phyloP scores from a whole-genome alignment of 2,329 filamentous ascomycete species.

The Ploettnerulaceae sp. region DNA sequence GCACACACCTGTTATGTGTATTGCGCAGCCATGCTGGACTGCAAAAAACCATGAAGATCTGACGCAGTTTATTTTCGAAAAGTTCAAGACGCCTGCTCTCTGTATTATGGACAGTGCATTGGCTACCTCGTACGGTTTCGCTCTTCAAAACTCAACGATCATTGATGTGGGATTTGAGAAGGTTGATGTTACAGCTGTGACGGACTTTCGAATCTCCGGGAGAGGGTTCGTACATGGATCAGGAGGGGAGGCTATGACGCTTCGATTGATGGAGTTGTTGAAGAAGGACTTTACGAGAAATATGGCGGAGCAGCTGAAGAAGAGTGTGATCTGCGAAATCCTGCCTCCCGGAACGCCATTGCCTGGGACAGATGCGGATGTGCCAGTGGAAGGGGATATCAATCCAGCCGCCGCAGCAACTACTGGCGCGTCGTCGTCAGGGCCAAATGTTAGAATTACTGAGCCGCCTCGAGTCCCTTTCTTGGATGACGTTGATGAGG shows the following conservation, averaged over 20 bases:
- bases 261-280: conserved; percentile 64
- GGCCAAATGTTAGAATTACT: conserved; percentile 32
- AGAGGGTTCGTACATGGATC: conserved; percentile 58
- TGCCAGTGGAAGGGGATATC: conserved; percentile 36
- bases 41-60: conserved; percentile 81
- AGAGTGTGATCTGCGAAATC: conserved; percentile 61
- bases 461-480: conserved; percentile 26
- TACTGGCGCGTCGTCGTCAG: conserved; percentile 33
- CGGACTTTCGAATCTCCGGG: conserved; percentile 71
- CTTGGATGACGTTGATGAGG: conserved; percentile 34
- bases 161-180: conserved; percentile 91
- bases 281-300: conserved; percentile 56
- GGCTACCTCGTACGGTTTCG: conserved; percentile 80
- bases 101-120: conserved; percentile 85
- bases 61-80: conserved; percentile 93
- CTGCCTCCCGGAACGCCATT: conserved; percentile 49
- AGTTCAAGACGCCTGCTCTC: conserved; percentile 89
- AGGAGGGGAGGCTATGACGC: conserved; percentile 84
- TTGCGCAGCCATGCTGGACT: conserved; percentile 87
- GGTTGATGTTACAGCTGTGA: conserved; percentile 86
- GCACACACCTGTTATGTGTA: conserved; percentile 88
- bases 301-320: conserved; percentile 68
- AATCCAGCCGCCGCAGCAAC: conserved; percentile 33
- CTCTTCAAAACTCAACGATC: conserved; percentile 71
- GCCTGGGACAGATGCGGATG: conserved; percentile 45